These are phyloP conservation scores for Candida tetrigidarum DNA, from an alignment of 1,139 yeast species.

Conservation along the genomic window DNA sequence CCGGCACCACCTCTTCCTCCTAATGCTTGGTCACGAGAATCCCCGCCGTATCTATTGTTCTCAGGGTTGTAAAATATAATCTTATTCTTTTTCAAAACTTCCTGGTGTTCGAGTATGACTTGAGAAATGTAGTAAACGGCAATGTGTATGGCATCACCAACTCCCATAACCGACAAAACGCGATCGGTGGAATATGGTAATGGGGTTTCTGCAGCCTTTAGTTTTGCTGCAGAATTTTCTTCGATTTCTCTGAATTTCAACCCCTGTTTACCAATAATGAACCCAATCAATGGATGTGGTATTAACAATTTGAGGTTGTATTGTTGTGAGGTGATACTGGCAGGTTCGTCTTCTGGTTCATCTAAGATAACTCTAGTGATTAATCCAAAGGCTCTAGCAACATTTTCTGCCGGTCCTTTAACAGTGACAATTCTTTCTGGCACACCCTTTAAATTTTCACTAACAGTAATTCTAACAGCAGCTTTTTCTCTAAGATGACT, in stretches of 20 bases:
- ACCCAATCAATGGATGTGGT: constrained; percentile 85
- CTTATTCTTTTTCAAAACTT: constrained; percentile 52
- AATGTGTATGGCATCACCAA: constrained; percentile 85
- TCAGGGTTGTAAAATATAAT: constrained; percentile 71
- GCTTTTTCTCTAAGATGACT: constrained; percentile 68
- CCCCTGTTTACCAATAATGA: constrained; percentile 82
- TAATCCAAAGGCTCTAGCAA: constrained; percentile 82
- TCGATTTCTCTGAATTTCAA: constrained; percentile 79
- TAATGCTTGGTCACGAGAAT: constrained; percentile 8
- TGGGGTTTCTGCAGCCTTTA: constrained; percentile 76
- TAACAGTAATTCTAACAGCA: constrained; percentile 71
- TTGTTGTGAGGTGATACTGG: constrained; percentile 56
- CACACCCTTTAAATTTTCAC: constrained; percentile 74
- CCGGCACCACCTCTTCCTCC: constrained; percentile 3
- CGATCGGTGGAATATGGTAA: constrained; percentile 85
- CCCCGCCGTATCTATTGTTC: constrained; percentile 32
- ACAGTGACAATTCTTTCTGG: constrained; percentile 80
- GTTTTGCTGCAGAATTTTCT: constrained; percentile 78
- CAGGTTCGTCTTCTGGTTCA: constrained; percentile 70
- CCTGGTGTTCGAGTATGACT: constrained; percentile 64
- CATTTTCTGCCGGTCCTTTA: constrained; percentile 77
- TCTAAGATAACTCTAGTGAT: constrained; percentile 68
- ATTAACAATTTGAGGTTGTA: constrained; percentile 65
- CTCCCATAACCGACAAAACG: constrained; percentile 72
- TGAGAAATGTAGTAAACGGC: constrained; percentile 78